Evolutionary conservation across 2,329 filamentous ascomycete species (phyloP).

Genomic region (Periglandula ipomoeae): DNA sequence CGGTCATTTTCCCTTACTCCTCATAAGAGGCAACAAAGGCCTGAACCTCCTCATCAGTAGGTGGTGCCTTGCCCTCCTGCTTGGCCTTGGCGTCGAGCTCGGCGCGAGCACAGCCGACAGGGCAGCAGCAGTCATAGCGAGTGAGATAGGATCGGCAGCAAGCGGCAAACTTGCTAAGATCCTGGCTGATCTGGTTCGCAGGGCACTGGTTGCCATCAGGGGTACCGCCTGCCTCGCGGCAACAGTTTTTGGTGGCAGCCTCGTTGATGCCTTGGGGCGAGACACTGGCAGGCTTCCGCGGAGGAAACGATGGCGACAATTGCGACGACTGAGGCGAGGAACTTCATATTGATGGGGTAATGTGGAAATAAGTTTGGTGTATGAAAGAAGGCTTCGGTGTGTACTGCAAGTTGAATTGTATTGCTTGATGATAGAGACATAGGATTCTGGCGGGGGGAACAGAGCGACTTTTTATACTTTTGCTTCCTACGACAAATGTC

Average conservation of each 20-base stretch:
- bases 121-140: constrained; percentile 1
- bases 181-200: neutral
- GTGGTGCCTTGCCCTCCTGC: neutral
- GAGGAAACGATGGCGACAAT: constrained; percentile 2
- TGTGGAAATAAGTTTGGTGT: neutral
- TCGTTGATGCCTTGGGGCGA: neutral
- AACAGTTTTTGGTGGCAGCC: neutral
- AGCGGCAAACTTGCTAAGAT: neutral
- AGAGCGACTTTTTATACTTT: too few relatives aligned
- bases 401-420: neutral
- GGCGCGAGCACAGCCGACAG: neutral
- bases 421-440: neutral
- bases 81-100: neutral
- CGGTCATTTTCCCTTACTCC: too few relatives aligned
- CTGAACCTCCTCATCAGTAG: neutral
- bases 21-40: constrained; percentile 1
- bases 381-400: neutral
- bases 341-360: constrained; percentile 1
- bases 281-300: constrained; percentile 6
- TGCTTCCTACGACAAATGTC: too few relatives aligned
- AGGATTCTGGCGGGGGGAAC: neutral
- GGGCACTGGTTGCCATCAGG: neutral
- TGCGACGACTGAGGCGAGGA: neutral
- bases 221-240: neutral
- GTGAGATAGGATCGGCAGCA: neutral